Percentiles rank a stretch among this genome's conserved stretches.
Evolutionary conservation across 495 filamentous ascomycete species (phyloP).

Genomic region (Penicillium lagena): DNA sequence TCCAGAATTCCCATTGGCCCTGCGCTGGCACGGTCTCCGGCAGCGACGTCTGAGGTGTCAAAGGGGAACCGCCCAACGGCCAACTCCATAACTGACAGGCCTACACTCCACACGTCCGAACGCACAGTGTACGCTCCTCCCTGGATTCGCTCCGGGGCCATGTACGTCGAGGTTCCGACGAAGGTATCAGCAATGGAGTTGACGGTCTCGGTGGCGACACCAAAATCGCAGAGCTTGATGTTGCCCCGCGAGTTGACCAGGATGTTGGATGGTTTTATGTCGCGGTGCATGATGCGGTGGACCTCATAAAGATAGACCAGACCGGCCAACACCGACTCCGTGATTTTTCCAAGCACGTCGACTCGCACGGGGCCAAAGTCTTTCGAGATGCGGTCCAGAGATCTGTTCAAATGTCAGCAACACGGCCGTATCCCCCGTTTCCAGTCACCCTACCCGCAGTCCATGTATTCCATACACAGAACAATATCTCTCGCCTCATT

Average conservation of each 20-base stretch:
- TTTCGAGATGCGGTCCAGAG: slow-evolving; percentile 89
- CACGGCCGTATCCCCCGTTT: background rate
- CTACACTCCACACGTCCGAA: slow-evolving; percentile 98
- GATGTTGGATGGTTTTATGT: slow-evolving; percentile 98
- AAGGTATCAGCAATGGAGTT: slow-evolving; percentile 98
- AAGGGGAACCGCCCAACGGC: slow-evolving; percentile 97
- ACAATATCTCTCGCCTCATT: slow-evolving; percentile 95
- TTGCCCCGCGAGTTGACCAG: slow-evolving; percentile 87
- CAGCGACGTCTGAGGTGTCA: slow-evolving; percentile 68
- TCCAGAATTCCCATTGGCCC: slow-evolving; percentile 93
- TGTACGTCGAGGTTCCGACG: slow-evolving; percentile 96
- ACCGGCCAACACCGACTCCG: slow-evolving; percentile 91
- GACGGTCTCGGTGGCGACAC: slow-evolving; percentile 90
- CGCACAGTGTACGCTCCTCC: slow-evolving; percentile 96
- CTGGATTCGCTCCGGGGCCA: slow-evolving; percentile 97
- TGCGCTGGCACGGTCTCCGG: slow-evolving; percentile 57
- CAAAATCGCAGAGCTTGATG: slow-evolving; percentile 98
- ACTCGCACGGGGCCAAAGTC: slow-evolving; percentile 92
- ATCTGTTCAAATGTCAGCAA: slow-evolving; percentile 44
- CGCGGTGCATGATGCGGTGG: slow-evolving; percentile 96
- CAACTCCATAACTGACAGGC: slow-evolving; percentile 91
- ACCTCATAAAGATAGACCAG: slow-evolving; percentile 90
- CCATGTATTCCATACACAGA: slow-evolving; percentile 99
- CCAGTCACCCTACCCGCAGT: slow-evolving; percentile 71
- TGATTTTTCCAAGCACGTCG: slow-evolving; percentile 98